Evolutionary conservation across 257 asterid genomes (phyloP).

Genomic region (Prunella vulgaris): DNA sequence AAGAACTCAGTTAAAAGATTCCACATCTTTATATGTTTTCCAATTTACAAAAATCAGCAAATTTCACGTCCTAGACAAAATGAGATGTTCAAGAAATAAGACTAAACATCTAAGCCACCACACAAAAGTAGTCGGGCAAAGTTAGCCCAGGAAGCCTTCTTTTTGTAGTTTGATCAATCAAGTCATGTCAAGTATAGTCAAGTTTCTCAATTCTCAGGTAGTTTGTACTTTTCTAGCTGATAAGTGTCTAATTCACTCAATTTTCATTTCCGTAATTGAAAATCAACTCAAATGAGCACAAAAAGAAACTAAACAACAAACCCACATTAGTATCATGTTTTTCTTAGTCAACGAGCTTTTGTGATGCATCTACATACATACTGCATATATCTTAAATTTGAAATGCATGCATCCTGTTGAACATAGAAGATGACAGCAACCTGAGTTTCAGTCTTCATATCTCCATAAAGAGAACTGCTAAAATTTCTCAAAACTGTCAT

Average conservation of each 20-base stretch:
- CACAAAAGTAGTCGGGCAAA: not conserved
- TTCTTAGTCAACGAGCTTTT: not conserved
- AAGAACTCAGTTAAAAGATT: not conserved
- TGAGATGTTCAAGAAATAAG: not conserved
- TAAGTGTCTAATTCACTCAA: not conserved
- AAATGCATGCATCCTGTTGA: not conserved
- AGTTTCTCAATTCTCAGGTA: not conserved
- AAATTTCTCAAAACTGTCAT: conserved; percentile 59
- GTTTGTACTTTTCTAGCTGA: not conserved
- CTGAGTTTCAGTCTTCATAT: conserved; percentile 63
- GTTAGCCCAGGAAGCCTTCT: not conserved
- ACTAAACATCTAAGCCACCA: not conserved
- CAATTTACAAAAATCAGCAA: not conserved
- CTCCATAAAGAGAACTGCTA: conserved; percentile 50
- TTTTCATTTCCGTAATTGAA: conserved; percentile 3
- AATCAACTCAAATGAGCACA: conserved; percentile 7
- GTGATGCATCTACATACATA: not conserved
- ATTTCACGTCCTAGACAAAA: not conserved
- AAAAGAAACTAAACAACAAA: not conserved
- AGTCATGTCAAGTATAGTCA: not conserved
- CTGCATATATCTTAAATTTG: not conserved
- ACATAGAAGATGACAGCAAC: conserved; percentile 31
- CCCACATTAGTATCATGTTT: not conserved
- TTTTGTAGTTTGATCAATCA: not conserved
- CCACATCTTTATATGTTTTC: not conserved